Evolutionary conservation across 2,329 filamentous ascomycete species (phyloP).

Genomic region (Drechslera avenae): DNA sequence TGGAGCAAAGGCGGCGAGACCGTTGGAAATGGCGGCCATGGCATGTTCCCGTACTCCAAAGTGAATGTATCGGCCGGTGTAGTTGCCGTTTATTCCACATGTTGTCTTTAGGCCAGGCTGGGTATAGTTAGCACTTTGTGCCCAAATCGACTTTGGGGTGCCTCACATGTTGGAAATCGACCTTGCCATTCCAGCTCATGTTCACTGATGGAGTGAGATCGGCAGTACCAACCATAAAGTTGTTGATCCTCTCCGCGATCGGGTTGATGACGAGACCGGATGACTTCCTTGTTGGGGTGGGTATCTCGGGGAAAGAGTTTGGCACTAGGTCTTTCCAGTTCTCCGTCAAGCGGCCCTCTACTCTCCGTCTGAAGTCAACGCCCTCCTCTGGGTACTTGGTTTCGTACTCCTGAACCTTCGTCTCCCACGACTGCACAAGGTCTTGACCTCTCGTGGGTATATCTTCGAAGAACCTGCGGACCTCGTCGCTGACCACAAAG

Average conservation of each 20-base stretch:
- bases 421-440: slow-evolving; percentile 57
- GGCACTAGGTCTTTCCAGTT: slow-evolving; percentile 59
- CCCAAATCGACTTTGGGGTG: no score
- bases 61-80: slow-evolving; percentile 58
- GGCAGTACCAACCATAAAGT: slow-evolving; percentile 76
- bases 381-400: slow-evolving; percentile 55
- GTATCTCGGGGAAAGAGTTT: slow-evolving; percentile 53
- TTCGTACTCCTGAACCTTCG: slow-evolving; percentile 51
- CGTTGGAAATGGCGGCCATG: slow-evolving; percentile 54
- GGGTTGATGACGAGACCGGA: slow-evolving; percentile 10
- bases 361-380: slow-evolving; percentile 55
- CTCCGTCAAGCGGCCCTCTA: slow-evolving; percentile 55
- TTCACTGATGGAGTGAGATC: slow-evolving; percentile 60
- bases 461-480: slow-evolving; percentile 54
- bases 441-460: slow-evolving; percentile 50
- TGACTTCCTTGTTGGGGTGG: slow-evolving; percentile 59
- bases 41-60: slow-evolving; percentile 47
- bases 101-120: slow-evolving; percentile 38
- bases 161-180: slow-evolving; percentile 53
- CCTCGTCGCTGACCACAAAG: slow-evolving; percentile 54
- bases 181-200: slow-evolving; percentile 57
- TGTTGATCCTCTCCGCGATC: slow-evolving; percentile 4
- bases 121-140: not conserved
- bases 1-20: slow-evolving; percentile 57
- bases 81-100: slow-evolving; percentile 60